A percentile compares a stretch with the other conserved stretches of the same genome.
These are phyloP conservation scores for Solanum ossicruentum DNA, from an alignment of 257 asterid species.

Conservation along the genomic window DNA sequence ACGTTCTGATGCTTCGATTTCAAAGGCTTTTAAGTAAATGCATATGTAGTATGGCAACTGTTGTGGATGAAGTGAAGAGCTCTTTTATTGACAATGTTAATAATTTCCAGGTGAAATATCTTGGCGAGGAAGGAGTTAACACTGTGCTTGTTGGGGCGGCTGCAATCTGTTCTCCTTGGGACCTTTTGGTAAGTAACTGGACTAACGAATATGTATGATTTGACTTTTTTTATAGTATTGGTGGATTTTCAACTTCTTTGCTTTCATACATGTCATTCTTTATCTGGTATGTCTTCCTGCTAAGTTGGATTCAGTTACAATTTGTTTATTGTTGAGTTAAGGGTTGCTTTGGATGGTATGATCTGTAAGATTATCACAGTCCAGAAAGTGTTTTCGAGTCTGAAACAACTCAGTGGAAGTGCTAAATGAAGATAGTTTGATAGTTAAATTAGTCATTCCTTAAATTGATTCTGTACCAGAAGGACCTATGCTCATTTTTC, in stretches of 20 bases:
- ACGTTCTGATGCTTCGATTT: background rate
- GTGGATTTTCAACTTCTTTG: background rate
- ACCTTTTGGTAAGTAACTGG: constrained; percentile 59
- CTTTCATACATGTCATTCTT: background rate
- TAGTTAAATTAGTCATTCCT: background rate
- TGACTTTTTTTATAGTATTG: background rate
- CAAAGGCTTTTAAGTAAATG: background rate
- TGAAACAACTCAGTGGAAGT: background rate
- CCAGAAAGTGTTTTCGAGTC: background rate
- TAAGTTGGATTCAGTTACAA: background rate
- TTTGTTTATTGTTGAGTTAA: background rate
- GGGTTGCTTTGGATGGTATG: background rate
- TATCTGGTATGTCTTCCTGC: background rate
- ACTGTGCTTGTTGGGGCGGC: constrained; percentile 72
- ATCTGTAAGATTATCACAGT: background rate
- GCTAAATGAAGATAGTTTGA: background rate
- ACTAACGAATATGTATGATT: background rate
- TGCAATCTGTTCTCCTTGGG: constrained; percentile 95
- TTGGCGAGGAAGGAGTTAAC: constrained; percentile 74
- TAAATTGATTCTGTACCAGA: background rate
- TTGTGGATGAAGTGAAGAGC: background rate
- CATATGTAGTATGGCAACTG: background rate
- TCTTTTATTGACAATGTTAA: background rate
- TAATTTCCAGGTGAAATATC: constrained; percentile 52
- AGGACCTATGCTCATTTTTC: background rate